A percentile compares a stretch with the other conserved stretches of the same genome.
Evolutionary conservation across 164 flowering plant species (phyloP).

Genomic region (Houttuynia cordata): DNA sequence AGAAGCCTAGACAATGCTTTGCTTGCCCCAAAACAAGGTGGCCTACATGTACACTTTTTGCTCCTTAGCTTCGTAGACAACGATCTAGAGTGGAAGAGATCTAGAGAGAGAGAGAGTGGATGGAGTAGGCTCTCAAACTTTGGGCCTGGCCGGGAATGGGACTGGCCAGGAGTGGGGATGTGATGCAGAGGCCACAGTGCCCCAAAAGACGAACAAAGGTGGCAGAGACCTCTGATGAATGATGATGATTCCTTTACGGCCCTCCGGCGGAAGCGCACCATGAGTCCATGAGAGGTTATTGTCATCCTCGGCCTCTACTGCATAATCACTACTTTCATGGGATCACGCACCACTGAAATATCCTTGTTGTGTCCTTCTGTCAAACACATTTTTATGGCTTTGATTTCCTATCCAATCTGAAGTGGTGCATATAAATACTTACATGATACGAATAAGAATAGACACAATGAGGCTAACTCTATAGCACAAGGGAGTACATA

Average conservation of each 20-base stretch:
- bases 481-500: too few species aligned
- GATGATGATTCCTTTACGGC: constrained; percentile 3
- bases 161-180: not conserved
- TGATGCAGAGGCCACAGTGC: not conserved
- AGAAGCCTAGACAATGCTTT: not conserved
- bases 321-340: constrained; percentile 3
- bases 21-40: not conserved
- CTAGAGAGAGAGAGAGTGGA: not conserved
- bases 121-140: not conserved
- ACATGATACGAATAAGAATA: too few species aligned
- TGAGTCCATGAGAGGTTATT: too few species aligned
- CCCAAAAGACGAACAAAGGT: constrained; percentile 1
- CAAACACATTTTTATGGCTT: too few species aligned
- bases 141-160: too few species aligned
- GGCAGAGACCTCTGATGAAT: not conserved
- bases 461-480: too few species aligned
- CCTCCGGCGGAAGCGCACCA: constrained; percentile 6
- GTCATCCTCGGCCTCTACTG: not conserved
- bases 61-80: not conserved
- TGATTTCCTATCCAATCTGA: too few species aligned
- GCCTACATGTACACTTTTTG: not conserved
- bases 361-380: not conserved
- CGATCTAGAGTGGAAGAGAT: not conserved
- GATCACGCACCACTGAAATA: constrained; percentile 1
- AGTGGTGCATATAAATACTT: too few species aligned